Conservation (phyloP, 2,329 filamentous ascomycete genomes). For the Gyromitra esculenta region DNA sequence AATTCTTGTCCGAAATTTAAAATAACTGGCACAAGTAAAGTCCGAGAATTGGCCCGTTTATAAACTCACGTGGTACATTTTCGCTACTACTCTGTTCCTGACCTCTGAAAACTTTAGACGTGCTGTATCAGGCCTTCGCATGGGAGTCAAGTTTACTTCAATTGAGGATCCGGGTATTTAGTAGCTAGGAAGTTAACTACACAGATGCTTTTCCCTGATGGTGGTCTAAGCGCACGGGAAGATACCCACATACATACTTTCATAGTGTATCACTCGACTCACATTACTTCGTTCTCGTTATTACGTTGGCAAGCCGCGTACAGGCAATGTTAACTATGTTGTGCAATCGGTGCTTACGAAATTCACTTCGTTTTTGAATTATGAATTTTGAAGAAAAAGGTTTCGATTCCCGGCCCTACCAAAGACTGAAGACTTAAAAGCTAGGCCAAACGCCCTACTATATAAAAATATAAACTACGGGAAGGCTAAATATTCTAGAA, state of each 20-base stretch:
- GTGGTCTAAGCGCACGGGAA: background rate
- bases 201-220: background rate
- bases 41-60: background rate
- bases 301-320: background rate
- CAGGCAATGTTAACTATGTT: no score
- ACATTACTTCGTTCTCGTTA: background rate
- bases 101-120: background rate
- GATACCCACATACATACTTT: background rate
- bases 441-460: no score
- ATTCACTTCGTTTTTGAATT: no score
- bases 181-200: background rate
- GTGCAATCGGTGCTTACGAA: no score
- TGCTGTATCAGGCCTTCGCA: background rate
- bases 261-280: constrained; percentile 9
- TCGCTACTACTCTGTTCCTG: background rate
- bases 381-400: no score
- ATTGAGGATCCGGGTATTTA: background rate
- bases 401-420: background rate
- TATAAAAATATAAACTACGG: no score
- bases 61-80: background rate
- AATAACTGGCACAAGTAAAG: background rate
- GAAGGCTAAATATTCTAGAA: no score
- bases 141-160: background rate
- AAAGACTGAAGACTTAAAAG: no score
- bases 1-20: constrained; percentile 3